A percentile compares a stretch with the other conserved stretches of the same genome.
Evolutionary conservation across 2,329 filamentous ascomycete genomes (phyloP).

Genomic region (Fusarium sp.): DNA sequence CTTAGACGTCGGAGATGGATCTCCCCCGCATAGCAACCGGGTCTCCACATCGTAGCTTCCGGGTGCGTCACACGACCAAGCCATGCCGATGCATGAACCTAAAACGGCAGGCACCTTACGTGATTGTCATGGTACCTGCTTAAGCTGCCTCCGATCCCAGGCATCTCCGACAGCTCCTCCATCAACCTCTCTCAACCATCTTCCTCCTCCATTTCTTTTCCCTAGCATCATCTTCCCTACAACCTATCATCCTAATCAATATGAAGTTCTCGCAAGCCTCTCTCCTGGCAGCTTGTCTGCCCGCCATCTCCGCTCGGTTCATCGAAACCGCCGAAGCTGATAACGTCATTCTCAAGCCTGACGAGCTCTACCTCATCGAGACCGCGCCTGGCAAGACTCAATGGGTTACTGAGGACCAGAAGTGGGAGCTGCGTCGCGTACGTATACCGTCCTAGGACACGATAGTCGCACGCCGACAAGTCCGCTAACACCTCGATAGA

Average conservation of each 20-base stretch:
- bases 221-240: background rate
- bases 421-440: conserved; percentile 90
- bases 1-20: background rate
- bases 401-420: conserved; percentile 95
- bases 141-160: conserved; percentile 21
- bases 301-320: conserved; percentile 67
- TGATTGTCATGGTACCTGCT: conserved; percentile 39
- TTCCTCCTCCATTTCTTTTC: conserved; percentile 3
- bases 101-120: conserved; percentile 40
- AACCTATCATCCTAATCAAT: conserved; percentile 4
- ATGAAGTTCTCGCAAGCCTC: conserved; percentile 69
- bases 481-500: conserved; percentile 60
- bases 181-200: conserved; percentile 25
- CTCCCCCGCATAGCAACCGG: conserved; percentile 30
- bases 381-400: conserved; percentile 82
- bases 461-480: too few relatives aligned
- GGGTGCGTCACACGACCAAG: conserved; percentile 34
- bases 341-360: conserved; percentile 60
- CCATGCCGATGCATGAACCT: conserved; percentile 24
- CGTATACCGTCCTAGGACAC: conserved; percentile 43
- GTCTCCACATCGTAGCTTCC: conserved; percentile 34
- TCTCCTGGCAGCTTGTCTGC: conserved; percentile 66
- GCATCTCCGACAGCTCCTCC: conserved; percentile 21
- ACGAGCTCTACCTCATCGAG: conserved; percentile 77
- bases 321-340: conserved; percentile 64